A percentile compares a stretch with the other conserved stretches of the same genome.
Conservation (phyloP, 495 filamentous ascomycete genomes). For the Talaromyces borbonicus region DNA sequence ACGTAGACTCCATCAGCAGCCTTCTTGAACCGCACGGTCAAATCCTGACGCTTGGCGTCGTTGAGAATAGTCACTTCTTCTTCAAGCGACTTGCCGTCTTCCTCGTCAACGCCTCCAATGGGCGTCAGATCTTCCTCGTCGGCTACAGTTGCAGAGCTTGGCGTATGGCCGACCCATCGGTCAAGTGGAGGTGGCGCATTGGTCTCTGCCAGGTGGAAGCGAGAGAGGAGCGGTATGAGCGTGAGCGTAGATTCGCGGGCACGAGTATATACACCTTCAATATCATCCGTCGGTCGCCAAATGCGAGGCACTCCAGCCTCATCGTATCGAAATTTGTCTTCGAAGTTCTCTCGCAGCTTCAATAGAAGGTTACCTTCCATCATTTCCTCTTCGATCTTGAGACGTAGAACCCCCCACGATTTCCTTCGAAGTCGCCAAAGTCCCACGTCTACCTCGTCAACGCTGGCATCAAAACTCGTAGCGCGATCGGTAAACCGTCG, state of each 20-base stretch:
- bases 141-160: conserved; percentile 61
- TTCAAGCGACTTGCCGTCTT: conserved; percentile 84
- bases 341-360: conserved; percentile 95
- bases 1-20: conserved; percentile 94
- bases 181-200: conserved; percentile 68
- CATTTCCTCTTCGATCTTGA: conserved; percentile 94
- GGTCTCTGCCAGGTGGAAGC: conserved; percentile 65
- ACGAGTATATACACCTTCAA: conserved; percentile 85
- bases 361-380: conserved; percentile 93
- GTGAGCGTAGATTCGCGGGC: conserved; percentile 84
- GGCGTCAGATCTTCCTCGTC: conserved; percentile 84
- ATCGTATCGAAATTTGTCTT: conserved; percentile 98
- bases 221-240: conserved; percentile 78
- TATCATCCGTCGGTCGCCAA: conserved; percentile 95
- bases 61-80: conserved; percentile 92
- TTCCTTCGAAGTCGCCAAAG: conserved; percentile 87
- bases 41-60: conserved; percentile 78
- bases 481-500: conserved; percentile 76
- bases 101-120: conserved; percentile 85
- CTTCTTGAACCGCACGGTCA: conserved; percentile 94
- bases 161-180: conserved; percentile 71
- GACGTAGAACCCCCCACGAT: conserved; percentile 81
- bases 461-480: conserved; percentile 82
- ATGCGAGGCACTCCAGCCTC: conserved; percentile 89
- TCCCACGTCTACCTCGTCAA: conserved; percentile 87